Conservation (phyloP, 768 basidiomycete species). For the Serendipita vermifera region DNA sequence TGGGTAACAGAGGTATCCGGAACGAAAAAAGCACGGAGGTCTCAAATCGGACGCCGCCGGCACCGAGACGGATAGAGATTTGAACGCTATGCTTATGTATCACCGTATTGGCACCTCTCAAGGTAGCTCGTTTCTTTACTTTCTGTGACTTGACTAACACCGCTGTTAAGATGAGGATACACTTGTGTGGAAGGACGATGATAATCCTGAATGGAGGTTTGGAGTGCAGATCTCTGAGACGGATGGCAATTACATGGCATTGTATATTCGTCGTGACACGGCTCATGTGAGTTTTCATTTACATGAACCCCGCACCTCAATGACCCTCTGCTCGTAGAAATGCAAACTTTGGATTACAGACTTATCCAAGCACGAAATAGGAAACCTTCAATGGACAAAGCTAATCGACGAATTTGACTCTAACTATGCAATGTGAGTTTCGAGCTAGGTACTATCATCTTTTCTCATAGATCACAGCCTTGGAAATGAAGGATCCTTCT, state of each 20-base stretch:
- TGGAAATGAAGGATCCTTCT: conserved; percentile 45
- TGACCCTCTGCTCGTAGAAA: conserved; percentile 43
- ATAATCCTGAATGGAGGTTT: conserved; percentile 57
- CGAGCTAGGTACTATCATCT: neutral
- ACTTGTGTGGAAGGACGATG: conserved; percentile 48
- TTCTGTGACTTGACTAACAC: neutral
- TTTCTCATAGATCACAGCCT: conserved; percentile 30
- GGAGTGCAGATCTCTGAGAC: conserved; percentile 39
- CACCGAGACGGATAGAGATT: conserved; percentile 47
- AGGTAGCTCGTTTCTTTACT: conserved; percentile 25
- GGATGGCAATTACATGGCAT: conserved; percentile 42
- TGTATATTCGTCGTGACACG: conserved; percentile 47
- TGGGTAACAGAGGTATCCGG: conserved; percentile 41
- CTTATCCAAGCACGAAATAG: conserved; percentile 44
- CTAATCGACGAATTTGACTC: conserved; percentile 56
- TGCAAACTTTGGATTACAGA: conserved; percentile 64
- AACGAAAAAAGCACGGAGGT: conserved; percentile 32
- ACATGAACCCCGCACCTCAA: too few species aligned
- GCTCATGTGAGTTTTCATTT: conserved; percentile 43
- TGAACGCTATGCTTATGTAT: conserved; percentile 63
- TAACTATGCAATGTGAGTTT: conserved; percentile 46
- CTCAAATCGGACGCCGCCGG: conserved; percentile 39
- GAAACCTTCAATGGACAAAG: conserved; percentile 61
- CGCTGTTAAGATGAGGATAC: conserved; percentile 50
- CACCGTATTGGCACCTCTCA: conserved; percentile 61